These are phyloP conservation scores for Paulownia fortunei DNA, from an alignment of 257 asterid genomes.

Conservation along the genomic window DNA sequence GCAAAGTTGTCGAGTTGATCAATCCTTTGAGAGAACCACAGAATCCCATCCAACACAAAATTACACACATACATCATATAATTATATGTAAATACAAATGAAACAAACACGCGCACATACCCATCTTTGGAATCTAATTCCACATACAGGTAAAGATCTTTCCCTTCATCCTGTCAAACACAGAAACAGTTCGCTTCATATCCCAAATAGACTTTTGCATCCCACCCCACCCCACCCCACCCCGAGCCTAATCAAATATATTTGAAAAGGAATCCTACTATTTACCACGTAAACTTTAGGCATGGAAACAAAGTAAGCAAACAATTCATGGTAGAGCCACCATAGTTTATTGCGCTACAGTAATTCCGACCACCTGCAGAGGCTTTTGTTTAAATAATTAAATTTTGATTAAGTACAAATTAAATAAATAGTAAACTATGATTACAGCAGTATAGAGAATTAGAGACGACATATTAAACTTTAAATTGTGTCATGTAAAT, in stretches of 20 bases:
- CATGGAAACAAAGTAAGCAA: neutral
- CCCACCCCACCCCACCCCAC: no score
- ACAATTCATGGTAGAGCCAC: neutral
- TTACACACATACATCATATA: neutral
- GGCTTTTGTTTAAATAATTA: neutral
- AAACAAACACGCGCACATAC: neutral
- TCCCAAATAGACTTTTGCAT: neutral
- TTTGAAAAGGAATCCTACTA: no score
- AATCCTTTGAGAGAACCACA: neutral
- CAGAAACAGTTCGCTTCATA: neutral
- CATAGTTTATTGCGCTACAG: neutral
- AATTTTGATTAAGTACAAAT: no score
- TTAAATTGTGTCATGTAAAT: no score
- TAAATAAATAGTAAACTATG: no score
- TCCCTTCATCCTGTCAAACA: neutral
- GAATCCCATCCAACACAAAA: neutral
- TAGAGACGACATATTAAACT: no score
- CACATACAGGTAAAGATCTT: neutral
- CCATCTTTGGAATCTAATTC: neutral
- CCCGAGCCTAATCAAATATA: no score
- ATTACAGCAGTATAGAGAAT: no score
- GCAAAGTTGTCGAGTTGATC: neutral
- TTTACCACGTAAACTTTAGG: neutral
- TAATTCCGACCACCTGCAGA: neutral
- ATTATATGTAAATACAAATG: neutral